Conservation (phyloP, 805 yeast species). For the Saccharomyces jurei region DNA sequence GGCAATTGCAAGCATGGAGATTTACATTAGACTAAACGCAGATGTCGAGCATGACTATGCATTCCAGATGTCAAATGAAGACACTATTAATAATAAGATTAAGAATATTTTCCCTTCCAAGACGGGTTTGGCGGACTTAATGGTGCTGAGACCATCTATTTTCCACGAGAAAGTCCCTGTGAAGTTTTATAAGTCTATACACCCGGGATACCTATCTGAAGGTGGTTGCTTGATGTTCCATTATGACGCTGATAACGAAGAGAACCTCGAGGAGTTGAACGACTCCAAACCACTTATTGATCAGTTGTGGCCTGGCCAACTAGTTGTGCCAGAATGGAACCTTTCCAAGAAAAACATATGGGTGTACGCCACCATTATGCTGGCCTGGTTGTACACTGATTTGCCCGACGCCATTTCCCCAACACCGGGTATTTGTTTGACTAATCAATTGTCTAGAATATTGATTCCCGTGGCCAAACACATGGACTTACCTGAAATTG, state of each 20-base stretch:
- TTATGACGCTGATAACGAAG: constrained; percentile 43
- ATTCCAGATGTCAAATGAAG: constrained; percentile 57
- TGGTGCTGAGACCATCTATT: constrained; percentile 70
- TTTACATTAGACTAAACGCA: constrained; percentile 72
- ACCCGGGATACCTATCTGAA: constrained; percentile 63
- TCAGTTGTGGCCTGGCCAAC: constrained; percentile 82
- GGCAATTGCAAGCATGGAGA: constrained; percentile 15
- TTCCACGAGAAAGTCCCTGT: constrained; percentile 60
- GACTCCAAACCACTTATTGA: constrained; percentile 47
- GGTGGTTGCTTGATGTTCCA: constrained; percentile 74
- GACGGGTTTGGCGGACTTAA: constrained; percentile 40
- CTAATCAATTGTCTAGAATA: constrained; percentile 44
- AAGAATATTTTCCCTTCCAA: constrained; percentile 40
- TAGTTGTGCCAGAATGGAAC: constrained; percentile 37
- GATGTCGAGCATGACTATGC: constrained; percentile 87
- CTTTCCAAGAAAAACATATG: constrained; percentile 10
- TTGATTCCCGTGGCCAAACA: constrained; percentile 24
- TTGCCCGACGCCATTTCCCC: constrained; percentile 84
- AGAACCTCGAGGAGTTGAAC: constrained; percentile 40
- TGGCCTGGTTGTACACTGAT: constrained; percentile 84
- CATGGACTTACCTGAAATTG: constrained; percentile 37
- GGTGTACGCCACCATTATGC: constrained; percentile 26
- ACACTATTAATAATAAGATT: constrained; percentile 51
- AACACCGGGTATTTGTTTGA: constrained; percentile 82
- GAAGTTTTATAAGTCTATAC: constrained; percentile 54